Evolutionary conservation across 352 stramenopile genomes (phyloP), one percentile per base, ranked within the genome.

Genomic region (Thalassiosira ordinaria): DNA sequence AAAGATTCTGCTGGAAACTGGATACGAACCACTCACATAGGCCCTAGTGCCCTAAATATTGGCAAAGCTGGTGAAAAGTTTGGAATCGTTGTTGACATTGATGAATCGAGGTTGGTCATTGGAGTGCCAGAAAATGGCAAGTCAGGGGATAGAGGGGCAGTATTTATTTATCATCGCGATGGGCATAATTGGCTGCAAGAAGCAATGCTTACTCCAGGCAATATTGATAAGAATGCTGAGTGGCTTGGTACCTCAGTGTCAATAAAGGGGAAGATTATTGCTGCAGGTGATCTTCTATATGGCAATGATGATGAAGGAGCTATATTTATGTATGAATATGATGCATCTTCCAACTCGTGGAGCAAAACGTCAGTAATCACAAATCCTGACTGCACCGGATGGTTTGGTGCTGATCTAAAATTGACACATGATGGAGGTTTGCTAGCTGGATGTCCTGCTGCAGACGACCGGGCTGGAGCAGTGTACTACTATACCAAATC

Each of bases 321-420:
- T 46, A 27, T 46, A 16, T 63, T 46, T 46, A n/a, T 63, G 13
- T 63, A 63, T 20, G 16, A 47, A 46, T 63, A 63, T 26, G n/a
- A 63, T 26, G 2, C 55, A 2, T 22, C 16, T 11, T 16, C 13
- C 24, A 22, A 22, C 2, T 22, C 55, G 7, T 63, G 55, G 55
- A 9, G 20, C 20, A 22, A 63, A 18, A 22, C 6, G 6, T 8
- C 6, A 14, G 14, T 27, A n/a, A 7, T 63, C 14, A 63, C 16
- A 3, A 47, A 63, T 41, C 11, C 20, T 47, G 55, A 63, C 2
- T 63, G 55, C 27, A 27, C 41, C 13, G 3, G 2, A 13, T 63
- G 7, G 11, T 63, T 63, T 47, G 55, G 55, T 63, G 20, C 6
- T 22, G 29, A 20, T 24, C 16, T 63, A 11, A 27, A 8, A 39